These are phyloP conservation scores for Cynara cardunculus DNA, from an alignment of 129 eudicot species.

Conservation along the genomic window DNA sequence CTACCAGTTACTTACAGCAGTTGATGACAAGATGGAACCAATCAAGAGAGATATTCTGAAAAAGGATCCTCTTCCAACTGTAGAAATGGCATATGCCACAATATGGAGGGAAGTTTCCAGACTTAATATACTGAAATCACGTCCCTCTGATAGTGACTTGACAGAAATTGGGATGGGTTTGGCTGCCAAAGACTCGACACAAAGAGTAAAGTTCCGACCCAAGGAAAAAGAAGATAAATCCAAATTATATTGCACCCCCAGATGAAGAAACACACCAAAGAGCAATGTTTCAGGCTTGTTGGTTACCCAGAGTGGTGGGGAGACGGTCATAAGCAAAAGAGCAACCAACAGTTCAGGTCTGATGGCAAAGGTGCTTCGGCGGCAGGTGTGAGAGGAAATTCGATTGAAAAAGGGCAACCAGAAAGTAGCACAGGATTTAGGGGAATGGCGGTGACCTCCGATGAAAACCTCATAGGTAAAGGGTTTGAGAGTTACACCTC, in stretches of 20 bases:
- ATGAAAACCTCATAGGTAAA: slow-evolving; percentile 6
- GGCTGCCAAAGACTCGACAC: neutral
- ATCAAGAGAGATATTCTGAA: slow-evolving; percentile 1
- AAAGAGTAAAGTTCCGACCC: neutral
- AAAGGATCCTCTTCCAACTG: neutral
- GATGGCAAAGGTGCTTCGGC: neutral
- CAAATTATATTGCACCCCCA: neutral
- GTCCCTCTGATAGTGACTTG: neutral
- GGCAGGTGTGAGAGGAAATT: neutral
- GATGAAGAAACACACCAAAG: slow-evolving; percentile 12
- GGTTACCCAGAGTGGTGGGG: slow-evolving; percentile 12
- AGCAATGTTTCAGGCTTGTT: neutral
- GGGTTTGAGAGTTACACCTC: slow-evolving; percentile 1
- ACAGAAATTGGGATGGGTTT: neutral
- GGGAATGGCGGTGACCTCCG: neutral
- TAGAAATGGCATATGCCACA: slow-evolving; percentile 6
- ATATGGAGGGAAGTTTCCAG: slow-evolving; percentile 3
- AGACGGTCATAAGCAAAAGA: neutral
- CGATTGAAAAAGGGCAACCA: neutral
- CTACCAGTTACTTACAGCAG: neutral
- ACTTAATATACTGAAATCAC: neutral
- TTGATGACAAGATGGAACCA: neutral
- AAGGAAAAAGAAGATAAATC: neutral
- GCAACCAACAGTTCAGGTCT: neutral
- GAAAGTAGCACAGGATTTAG: neutral